Evolutionary conservation across 1,284 basidiomycete genomes (phyloP).

Genomic region (Porogramme epimiltina): DNA sequence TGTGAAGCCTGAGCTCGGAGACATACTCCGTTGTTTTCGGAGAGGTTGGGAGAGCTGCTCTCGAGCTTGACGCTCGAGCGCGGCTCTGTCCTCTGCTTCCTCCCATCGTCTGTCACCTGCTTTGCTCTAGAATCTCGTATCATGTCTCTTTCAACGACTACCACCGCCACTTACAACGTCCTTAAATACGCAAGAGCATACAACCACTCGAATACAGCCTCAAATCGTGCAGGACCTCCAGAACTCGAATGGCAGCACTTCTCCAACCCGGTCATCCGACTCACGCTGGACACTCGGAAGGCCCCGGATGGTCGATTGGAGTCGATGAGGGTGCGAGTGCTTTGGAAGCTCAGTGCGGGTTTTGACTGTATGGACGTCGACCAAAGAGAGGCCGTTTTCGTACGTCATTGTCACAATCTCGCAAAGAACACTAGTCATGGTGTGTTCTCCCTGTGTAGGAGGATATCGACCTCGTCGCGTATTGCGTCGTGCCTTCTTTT

Average conservation of each 20-base stretch:
- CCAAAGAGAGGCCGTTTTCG: conserved; percentile 62
- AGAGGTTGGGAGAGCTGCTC: no score
- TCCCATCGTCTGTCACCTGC: no score
- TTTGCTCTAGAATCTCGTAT: neutral
- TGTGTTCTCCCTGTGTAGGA: conserved; percentile 54
- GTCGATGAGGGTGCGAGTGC: conserved; percentile 61
- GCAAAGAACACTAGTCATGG: no score
- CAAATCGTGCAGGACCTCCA: conserved; percentile 17
- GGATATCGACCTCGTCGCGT: conserved; percentile 69
- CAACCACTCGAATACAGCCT: conserved; percentile 44
- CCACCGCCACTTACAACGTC: conserved; percentile 55
- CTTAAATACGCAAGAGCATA: conserved; percentile 62
- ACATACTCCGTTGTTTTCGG: no score
- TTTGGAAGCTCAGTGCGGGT: conserved; percentile 57
- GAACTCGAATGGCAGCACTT: conserved; percentile 74
- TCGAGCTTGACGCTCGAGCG: no score
- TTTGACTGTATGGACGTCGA: conserved; percentile 38
- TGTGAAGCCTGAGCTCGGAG: no score
- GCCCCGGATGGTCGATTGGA: conserved; percentile 48
- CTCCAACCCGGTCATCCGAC: conserved; percentile 62
- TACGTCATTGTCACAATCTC: conserved; percentile 39
- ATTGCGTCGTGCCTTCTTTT: conserved; percentile 46
- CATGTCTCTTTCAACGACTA: conserved; percentile 61
- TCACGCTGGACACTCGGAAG: conserved; percentile 64
- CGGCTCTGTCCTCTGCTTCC: no score